Evolutionary conservation across 495 filamentous ascomycete genomes (phyloP), one percentile per base, ranked within the genome.

Genomic region (Chaetomium fimeti): DNA sequence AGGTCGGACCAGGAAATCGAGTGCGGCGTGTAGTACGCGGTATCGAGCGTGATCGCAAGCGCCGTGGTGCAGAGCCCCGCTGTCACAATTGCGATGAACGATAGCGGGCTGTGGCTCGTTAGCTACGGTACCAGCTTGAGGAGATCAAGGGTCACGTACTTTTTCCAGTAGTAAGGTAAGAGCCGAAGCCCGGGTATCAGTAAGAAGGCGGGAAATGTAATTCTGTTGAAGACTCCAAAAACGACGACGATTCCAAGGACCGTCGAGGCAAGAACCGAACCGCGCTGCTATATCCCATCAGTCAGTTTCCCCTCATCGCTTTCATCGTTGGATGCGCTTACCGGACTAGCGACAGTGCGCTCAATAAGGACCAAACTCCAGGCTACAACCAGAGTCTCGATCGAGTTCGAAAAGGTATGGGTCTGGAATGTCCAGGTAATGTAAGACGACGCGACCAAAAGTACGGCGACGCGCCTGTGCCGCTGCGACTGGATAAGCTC

Each of bases 371-470:
- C 92, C 75, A 98, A 72, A 65, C 89, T 89, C 94, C 95, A 98
- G 55, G 88, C 82, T 20, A 98, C 93, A 36, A 90, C 82, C 68
- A 98, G 81, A 1, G 94, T 97, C 78, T 98, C 94, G 69, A 97
- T 85, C 57, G 92, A 92, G 76, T 98, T 98, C 73, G 94, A 98
- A 77, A 98, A 98, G 40, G 95, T 98, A 80, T 98, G 94, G 48
- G 91, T 96, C 79, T 98, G 94, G 79, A 90, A 96, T 48, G 95
- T 97, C 95, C 94, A 98, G 54, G 94, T 98, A 68, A 97, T 93
- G 77, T 98, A 98, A 25, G 90, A 95, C 18, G 94, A 98, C 49
- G 93, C 93, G 57, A 96, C 87, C 55, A 98, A 78, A 36, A 92
- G 80, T 45, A 94, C 79, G 22, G 91, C 90, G 43, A 85, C 78